Evolutionary conservation across 2,329 filamentous ascomycete species (phyloP), one percentile per base, ranked within the genome.

Genomic region (Exophiala alcalophila): DNA sequence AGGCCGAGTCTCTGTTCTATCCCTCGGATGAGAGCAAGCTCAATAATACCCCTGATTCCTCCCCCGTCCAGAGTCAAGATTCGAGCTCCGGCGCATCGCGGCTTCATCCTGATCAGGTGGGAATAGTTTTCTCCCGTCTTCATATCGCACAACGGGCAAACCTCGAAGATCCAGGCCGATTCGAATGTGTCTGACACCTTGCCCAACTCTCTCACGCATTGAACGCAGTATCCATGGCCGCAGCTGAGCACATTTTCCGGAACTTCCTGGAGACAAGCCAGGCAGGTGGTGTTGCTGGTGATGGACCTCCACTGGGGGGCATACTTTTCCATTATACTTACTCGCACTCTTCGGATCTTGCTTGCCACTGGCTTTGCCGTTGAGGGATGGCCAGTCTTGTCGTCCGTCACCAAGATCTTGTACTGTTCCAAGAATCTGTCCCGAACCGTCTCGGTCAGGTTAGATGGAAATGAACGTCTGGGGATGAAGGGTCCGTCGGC

Each of bases 61-160:
- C 49, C 49, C 6, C 49, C 49, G 19, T 54, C 53, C 4, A 55
- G 35, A 0, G 53, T 50, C 5, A 44, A 36, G 6, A 52, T 23
- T 11, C 49, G 34, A 11, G 44, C 38, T n/a, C 49, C 49, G 6
- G 47, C 34, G 18, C 30, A 42, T 18, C 36, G 24, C 18, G 49
- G 49, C 23, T 45, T 30, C 12, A 43, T 15, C 16, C 30, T 32
- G 20, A 52, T 47, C 21, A 47, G 21, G 23, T 52, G 47, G n/a
- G 36, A 40, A 21, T 29, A 31, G 18, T 24, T 31, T 8, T 47
- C 27, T 16, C 26, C 29, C n/a, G 20, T 41, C 2, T 28, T 15
- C n/a, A 16, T 15, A 12, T 23, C 14, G 23, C 31, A 35, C 3
- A 41, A 30, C 4, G 39, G 30, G 11, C 39, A 41, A 11, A 41